Evolutionary conservation across 805 yeast genomes (phyloP), one percentile per base, ranked within the genome.

Genomic region (Scheffersomyces ergatensis): DNA sequence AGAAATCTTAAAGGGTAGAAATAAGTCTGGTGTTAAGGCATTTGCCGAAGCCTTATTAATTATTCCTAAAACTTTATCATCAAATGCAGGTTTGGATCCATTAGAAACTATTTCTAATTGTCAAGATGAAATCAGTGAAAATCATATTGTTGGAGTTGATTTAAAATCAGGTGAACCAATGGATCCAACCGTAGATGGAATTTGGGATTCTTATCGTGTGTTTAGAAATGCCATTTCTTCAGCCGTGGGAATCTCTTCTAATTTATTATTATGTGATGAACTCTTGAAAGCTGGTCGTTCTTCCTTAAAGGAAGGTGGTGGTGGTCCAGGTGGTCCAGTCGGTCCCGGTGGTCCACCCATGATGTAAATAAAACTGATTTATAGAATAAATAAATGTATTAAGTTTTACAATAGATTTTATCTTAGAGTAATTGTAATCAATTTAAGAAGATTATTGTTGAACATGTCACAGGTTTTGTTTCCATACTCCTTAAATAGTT

Each of bases 201-300:
- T 93, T 43, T 93, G 97, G 95, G 99, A 93, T 66, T 86, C 96
- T 19, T 93, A 79, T 71, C 76, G 99, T 50, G 99, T 93, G 30
- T 70, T 93, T 45, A 82, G 99, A 70, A 93, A 93, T 62, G 96
- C 96, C 8, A 73, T 93, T 39, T 81, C 89, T 37, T 83, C 95
- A 34, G 96, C 98, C 29, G 85, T 95, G 1, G 96, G 97, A 39
- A 93, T 93, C 55, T 92, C 99, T 1, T 83, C 93, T 48, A 93
- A 93, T 61, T 70, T 93, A 55, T 76, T 93, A 50, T 74, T 93
- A 47, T 93, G 99, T 72, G 99, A 93, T 68, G 99, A 93, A 68
- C 75, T 93, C 50, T 76, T 93, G 58, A 89, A 92, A 70, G 99
- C 99, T 2, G 99, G 99, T 36, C 80, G 95, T 54, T 88, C 96